phyloP scores from a whole-genome alignment of 2,329 filamentous ascomycete genomes.

The Xylariaceae sp. region DNA sequence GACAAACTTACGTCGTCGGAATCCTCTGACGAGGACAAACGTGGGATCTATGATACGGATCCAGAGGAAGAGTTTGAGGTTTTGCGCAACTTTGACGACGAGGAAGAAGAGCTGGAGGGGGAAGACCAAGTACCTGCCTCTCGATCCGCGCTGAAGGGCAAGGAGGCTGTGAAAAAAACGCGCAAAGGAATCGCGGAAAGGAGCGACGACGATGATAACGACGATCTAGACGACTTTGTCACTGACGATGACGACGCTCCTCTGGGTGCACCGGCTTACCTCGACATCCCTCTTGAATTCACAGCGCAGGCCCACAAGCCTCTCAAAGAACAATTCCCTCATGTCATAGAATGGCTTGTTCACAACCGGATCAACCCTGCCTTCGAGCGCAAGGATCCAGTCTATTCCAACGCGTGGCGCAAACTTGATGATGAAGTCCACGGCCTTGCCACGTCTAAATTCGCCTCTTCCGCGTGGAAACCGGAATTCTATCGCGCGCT shows the following conservation, averaged over 20 bases:
- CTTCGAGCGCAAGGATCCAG: conserved; percentile 61
- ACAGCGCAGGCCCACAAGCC: conserved; percentile 68
- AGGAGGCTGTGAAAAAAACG: too few relatives aligned
- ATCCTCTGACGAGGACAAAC: conserved; percentile 53
- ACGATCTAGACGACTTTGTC: conserved; percentile 62
- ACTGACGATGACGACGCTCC: conserved; percentile 62
- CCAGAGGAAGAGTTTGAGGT: conserved; percentile 34
- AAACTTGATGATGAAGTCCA: conserved; percentile 73
- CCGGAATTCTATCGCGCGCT: conserved; percentile 67
- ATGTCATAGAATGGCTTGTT: conserved; percentile 79
- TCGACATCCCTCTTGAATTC: conserved; percentile 69
- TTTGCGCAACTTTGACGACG: conserved; percentile 41
- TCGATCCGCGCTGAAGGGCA: conserved; percentile 6
- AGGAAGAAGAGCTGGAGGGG: conserved; percentile 27
- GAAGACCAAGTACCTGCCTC: conserved; percentile 23
- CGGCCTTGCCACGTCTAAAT: conserved; percentile 70
- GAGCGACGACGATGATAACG: conserved; percentile 31
- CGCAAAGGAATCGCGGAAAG: conserved; percentile 12
- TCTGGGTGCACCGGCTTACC: conserved; percentile 57
- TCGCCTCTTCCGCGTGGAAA: conserved; percentile 72
- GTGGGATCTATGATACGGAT: conserved; percentile 40
- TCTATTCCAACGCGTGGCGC: conserved; percentile 70
- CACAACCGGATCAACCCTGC: conserved; percentile 76
- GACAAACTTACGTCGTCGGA: conserved; percentile 41
- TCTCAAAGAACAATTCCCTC: conserved; percentile 71